Base-by-base conservation (phyloP, 345 rosid species). In the Camelina laxa region DNA sequence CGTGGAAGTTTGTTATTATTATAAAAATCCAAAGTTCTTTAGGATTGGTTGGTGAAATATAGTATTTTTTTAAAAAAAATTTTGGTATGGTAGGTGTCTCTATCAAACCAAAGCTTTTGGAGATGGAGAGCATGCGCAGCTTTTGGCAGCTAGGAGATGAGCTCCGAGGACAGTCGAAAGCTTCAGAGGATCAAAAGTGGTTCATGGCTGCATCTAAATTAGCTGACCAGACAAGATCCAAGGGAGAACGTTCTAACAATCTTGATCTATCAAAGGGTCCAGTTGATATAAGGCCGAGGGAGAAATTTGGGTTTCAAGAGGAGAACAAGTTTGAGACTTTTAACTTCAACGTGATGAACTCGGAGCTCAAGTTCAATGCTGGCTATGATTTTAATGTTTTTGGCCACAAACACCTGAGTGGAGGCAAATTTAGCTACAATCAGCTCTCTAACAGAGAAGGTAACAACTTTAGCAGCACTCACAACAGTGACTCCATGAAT, bases 61-160 rank as follows among this genome's bases (percentile, higher is more conserved):
- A 62, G 51, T 63, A 33, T 51, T 33, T n/a, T 16, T n/a, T n/a
- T n/a, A n/a, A n/a, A n/a, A n/a, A n/a, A n/a, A n/a, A n/a, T n/a
- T 15, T 9, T 13, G 4, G 12, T 19, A 16, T 44, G 49, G 35
- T 64, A 65, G 70, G 49, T 65, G 27, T 64, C 58, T 73, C 39
- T 55, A 12, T 44, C 71, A 64, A 33, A 15, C 57, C 41, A 54
- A 64, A 64, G 14, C 38, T 60, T 60, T 58, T 14, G 56, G 53
- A 59, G 67, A 75, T 75, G 79, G 79, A 75, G 55, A 75, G 41
- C 61, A 67, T 75, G 73, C 67, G 14, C 44, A 91, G 89, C 87
- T 91, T 87, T 78, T 93, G 98, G 97, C 93, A 91, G 78, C 74
- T 93, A 78, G 98, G 96, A 27, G 98, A 93, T 75, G 97, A 93